Percentiles rank a stretch among this genome's conserved stretches.
Evolutionary conservation across 768 basidiomycete species (phyloP).

Genomic region (Pulveroboletus sp.): DNA sequence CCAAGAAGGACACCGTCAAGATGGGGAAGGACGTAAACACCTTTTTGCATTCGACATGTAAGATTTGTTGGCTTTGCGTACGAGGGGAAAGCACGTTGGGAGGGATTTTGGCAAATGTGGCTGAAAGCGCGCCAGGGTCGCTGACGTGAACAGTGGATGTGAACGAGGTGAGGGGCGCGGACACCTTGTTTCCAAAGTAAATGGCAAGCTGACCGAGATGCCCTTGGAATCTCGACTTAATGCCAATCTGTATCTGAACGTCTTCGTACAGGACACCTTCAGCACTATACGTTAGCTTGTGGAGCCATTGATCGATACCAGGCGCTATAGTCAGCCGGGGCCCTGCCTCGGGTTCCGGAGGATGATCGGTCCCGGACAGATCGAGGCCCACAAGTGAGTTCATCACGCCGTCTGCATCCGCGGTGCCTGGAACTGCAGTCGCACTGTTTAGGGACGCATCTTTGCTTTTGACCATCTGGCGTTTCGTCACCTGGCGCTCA

Average conservation of each 20-base stretch:
- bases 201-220: slow-evolving; percentile 91
- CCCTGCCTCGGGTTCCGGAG: slow-evolving; percentile 13
- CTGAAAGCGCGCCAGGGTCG: slow-evolving; percentile 72
- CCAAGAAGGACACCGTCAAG: slow-evolving; percentile 84
- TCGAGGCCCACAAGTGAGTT: slow-evolving; percentile 82
- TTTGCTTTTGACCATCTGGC: slow-evolving; percentile 39
- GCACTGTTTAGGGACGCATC: slow-evolving; percentile 35
- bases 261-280: slow-evolving; percentile 97
- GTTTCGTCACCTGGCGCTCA: slow-evolving; percentile 63
- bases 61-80: slow-evolving; percentile 87
- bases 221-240: slow-evolving; percentile 96
- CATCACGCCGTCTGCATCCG: slow-evolving; percentile 54
- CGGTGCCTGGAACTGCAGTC: slow-evolving; percentile 33
- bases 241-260: slow-evolving; percentile 88
- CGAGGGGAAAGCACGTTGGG: slow-evolving; percentile 74
- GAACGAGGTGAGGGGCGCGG: slow-evolving; percentile 85
- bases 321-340: slow-evolving; percentile 62
- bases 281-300: slow-evolving; percentile 68
- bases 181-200: slow-evolving; percentile 94
- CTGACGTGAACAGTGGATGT: slow-evolving; percentile 74
- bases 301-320: slow-evolving; percentile 87
- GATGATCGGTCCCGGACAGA: slow-evolving; percentile 37
- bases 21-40: slow-evolving; percentile 74
- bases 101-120: slow-evolving; percentile 88
- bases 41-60: slow-evolving; percentile 94